Evolutionary conservation across 805 yeast species (phyloP), one percentile per base, ranked within the genome.

Genomic region (Candida nanaspora): DNA sequence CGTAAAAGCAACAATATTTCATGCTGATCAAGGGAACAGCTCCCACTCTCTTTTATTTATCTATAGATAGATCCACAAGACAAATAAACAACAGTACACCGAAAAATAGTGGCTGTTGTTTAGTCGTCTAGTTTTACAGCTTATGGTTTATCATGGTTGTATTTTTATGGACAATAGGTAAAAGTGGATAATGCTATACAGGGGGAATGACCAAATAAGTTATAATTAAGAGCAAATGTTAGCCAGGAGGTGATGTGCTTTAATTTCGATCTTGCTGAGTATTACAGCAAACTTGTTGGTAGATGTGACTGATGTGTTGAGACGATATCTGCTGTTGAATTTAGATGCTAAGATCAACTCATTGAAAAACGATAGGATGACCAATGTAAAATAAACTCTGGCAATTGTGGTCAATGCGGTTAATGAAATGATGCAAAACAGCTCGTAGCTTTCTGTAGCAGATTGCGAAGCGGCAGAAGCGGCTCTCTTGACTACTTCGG

Each of bases 321-420:
- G 39, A 32, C 59, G 50, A 41, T 49, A 53, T 37, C 52, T 44
- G 14, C 57, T 47, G 38, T 56, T 56, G 30, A 46, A 67, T 43
- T 67, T 71, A 23, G 74, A 66, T 30, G 66, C 63, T 43, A 71
- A 69, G 40, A 80, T 57, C 50, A 83, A 63, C 44, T 70, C 73
- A 49, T 71, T 76, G 34, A 79, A 72, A 55, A 80, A 83, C 2
- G 86, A 73, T 2, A 80, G 53, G 20, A 82, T 52, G 11, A 81
- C 67, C 45, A 76, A 59, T 32, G 77, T 74, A 60, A 78, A 81
- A 60, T 84, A 84, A 20, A 79, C 39, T 49, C 89, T 70, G 14
- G 70, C 43, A 1, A 60, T 61, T 2, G 74, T 65, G 13, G 80
- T 69, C 4, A 66, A 49, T 7, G 78, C 33, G 0, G 80, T 74